Base-by-base conservation (phyloP, 108 stramenopile genomes). In the Nitzschia palea region DNA sequence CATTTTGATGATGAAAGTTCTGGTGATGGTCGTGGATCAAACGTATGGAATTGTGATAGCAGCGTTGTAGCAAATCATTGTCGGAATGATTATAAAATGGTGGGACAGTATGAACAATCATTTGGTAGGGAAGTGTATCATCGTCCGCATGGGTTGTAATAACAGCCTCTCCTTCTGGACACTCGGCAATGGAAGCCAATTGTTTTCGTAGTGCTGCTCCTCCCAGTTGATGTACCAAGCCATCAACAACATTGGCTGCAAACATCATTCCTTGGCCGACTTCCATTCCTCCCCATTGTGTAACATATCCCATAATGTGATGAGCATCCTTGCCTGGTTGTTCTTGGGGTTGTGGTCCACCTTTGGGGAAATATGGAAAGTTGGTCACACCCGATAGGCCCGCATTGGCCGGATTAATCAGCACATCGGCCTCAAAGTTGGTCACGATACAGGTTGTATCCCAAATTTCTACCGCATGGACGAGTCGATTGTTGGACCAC, bases 221-320 rank as follows among this genome's bases (percentile, higher is more conserved):
- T n/a, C 90, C 90, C 12, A 83, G 60, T 74, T 81, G 83, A 81
- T 91, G 90, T 15, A 91, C 86, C 0, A 91, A 29, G 31, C 90
- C 90, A 58, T 91, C 90, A 14, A 91, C 84, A 15, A 82, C 77
- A 32, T 76, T 74, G 9, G 75, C 71, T 0, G 87, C 66, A 78
- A 85, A 88, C 61, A 88, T n/a, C 87, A 91, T 91, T 0, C 89
- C 86, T 4, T 57, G 60, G 5, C 85, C 84, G 5, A 87, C 85
- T 42, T 91, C 90, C 87, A 91, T 91, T n/a, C 90, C 86, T 18
- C 87, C 87, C 90, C 90, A 91, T 55, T 71, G 65, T 12, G 77
- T 62, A 0, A 91, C 90, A 59, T 81, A 82, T 6, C 90, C 90
- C 85, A 83, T 84, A 47, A 84, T 66, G 47, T 70, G 80, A 52